These are phyloP conservation scores for Trichophyton rubrum DNA, from an alignment of 2,329 filamentous ascomycete genomes.

Conservation along the genomic window DNA sequence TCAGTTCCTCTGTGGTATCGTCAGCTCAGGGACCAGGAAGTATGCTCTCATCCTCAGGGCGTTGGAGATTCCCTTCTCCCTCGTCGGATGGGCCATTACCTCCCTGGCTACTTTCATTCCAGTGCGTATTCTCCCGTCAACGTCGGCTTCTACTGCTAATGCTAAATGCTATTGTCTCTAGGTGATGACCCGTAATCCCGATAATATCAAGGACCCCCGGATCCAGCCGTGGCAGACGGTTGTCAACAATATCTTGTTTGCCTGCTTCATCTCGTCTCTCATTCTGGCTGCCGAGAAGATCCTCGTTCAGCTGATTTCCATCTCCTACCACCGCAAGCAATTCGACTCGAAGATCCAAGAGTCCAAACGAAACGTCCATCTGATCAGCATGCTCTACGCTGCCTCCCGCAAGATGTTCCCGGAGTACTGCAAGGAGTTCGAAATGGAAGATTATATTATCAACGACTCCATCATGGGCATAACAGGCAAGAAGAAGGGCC, in stretches of 20 bases:
- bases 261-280: conserved; percentile 43
- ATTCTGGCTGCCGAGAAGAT: conserved; percentile 48
- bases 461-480: conserved; percentile 61
- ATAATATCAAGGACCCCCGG: conserved; percentile 17
- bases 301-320: conserved; percentile 52
- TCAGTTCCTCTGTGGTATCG: conserved; percentile 49
- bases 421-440: conserved; percentile 80
- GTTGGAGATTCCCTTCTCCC: conserved; percentile 48
- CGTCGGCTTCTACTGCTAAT: background rate
- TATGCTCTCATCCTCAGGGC: conserved; percentile 47
- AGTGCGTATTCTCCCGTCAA: conserved; percentile 22
- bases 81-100: conserved; percentile 48
- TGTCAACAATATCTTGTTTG: conserved; percentile 48
- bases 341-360: conserved; percentile 64
- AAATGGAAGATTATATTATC: conserved; percentile 84
- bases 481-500: conserved; percentile 34
- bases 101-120: conserved; percentile 49
- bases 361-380: conserved; percentile 72
- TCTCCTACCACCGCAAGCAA: conserved; percentile 56
- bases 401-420: conserved; percentile 81
- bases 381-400: conserved; percentile 78
- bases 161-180: conserved; percentile 12
- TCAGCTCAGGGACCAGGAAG: conserved; percentile 52
- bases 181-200: conserved; percentile 35
- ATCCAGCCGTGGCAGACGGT: conserved; percentile 40